These are phyloP conservation scores for Populus pruinosa DNA, from an alignment of 345 rosid species.

Conservation along the genomic window DNA sequence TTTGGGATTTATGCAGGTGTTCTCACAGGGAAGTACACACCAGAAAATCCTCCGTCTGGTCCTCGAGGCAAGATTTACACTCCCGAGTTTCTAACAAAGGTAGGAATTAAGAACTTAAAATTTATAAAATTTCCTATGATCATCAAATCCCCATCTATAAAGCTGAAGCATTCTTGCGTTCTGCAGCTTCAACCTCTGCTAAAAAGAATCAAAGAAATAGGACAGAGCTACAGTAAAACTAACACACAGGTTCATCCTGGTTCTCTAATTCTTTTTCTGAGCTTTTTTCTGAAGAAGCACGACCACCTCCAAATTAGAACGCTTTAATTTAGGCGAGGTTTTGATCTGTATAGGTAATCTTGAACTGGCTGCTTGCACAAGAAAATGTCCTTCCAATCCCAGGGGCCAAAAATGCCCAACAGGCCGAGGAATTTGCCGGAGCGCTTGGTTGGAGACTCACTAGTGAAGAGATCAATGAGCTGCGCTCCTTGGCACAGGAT, in stretches of 20 bases:
- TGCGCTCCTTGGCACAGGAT: slow-evolving; percentile 67
- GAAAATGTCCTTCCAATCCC: slow-evolving; percentile 91
- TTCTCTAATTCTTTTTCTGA: not conserved
- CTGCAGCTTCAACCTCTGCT: slow-evolving; percentile 81
- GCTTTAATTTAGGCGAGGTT: not conserved
- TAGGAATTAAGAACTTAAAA: slow-evolving; percentile 11
- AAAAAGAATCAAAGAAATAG: slow-evolving; percentile 61
- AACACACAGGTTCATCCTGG: slow-evolving; percentile 60
- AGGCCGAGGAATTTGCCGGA: slow-evolving; percentile 74
- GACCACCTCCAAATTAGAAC: no score
- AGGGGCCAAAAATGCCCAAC: slow-evolving; percentile 81
- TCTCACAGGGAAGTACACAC: slow-evolving; percentile 90
- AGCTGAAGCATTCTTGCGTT: slow-evolving; percentile 15
- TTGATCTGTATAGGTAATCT: slow-evolving; percentile 51
- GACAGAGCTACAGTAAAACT: slow-evolving; percentile 62
- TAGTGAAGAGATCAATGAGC: slow-evolving; percentile 57
- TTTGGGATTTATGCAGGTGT: slow-evolving; percentile 47
- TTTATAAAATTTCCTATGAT: not conserved
- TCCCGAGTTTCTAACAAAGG: slow-evolving; percentile 65
- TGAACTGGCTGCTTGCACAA: slow-evolving; percentile 91
- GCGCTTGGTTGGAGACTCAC: slow-evolving; percentile 82
- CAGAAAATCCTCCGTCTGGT: slow-evolving; percentile 79
- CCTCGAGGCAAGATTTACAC: slow-evolving; percentile 80
- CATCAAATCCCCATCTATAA: slow-evolving; percentile 5
- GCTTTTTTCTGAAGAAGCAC: not conserved